Percentiles rank a stretch among this genome's conserved stretches.
phyloP scores from a whole-genome alignment of 768 basidiomycete genomes.

The Leccinum subgranulosum region DNA sequence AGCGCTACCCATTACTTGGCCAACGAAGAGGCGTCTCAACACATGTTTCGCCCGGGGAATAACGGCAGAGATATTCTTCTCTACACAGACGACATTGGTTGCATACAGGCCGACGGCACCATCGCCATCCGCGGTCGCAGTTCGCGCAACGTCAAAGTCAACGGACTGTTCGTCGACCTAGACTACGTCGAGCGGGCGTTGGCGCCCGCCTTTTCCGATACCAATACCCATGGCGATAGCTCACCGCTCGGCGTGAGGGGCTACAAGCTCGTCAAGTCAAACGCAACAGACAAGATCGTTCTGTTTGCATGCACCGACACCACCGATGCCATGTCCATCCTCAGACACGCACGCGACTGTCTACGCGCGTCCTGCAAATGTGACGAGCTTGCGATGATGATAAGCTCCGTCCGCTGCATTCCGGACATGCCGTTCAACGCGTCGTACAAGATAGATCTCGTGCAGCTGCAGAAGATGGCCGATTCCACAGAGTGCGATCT shows the following conservation, averaged over 20 bases:
- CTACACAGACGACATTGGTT: constrained; percentile 29
- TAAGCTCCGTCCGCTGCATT: constrained; percentile 24
- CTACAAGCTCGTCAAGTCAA: constrained; percentile 30
- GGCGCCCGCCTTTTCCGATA: constrained; percentile 21
- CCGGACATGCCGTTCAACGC: constrained; percentile 30
- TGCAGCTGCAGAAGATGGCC: constrained; percentile 24
- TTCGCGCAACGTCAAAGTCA: constrained; percentile 30
- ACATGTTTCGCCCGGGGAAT: constrained; percentile 29
- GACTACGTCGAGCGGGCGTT: constrained; percentile 28
- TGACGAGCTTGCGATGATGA: constrained; percentile 22
- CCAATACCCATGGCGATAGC: not conserved
- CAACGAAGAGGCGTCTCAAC: constrained; percentile 25
- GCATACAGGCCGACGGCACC: constrained; percentile 26
- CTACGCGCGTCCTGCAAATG: constrained; percentile 13
- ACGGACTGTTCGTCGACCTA: constrained; percentile 29
- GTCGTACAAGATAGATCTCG: constrained; percentile 30
- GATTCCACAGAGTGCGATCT: not conserved
- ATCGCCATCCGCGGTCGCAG: constrained; percentile 27
- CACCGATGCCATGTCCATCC: constrained; percentile 17
- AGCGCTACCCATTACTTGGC: constrained; percentile 28
- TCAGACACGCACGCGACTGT: constrained; percentile 23
- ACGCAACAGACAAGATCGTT: constrained; percentile 24
- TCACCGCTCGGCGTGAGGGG: constrained; percentile 13
- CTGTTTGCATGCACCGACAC: constrained; percentile 20
- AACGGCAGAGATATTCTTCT: constrained; percentile 20